Evolutionary conservation across 768 basidiomycete species (phyloP).

Genomic region (Lentinula boryana): DNA sequence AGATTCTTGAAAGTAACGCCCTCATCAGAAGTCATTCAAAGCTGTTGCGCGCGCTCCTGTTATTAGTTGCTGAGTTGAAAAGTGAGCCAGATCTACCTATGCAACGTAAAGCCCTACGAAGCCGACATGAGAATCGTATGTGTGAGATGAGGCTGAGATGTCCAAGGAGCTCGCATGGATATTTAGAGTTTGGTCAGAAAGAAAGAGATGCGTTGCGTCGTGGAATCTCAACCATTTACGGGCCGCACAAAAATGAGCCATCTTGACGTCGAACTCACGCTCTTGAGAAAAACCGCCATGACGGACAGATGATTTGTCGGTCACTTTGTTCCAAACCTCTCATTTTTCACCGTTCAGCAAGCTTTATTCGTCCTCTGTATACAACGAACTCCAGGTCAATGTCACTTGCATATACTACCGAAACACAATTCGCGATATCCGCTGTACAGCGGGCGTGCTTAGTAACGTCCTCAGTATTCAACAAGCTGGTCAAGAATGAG

Average conservation of each 20-base stretch:
- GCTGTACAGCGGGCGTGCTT: conserved; percentile 85
- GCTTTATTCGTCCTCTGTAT: background rate
- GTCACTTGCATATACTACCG: conserved; percentile 51
- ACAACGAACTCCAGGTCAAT: conserved; percentile 21
- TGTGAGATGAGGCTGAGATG: no score
- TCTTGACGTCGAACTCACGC: background rate
- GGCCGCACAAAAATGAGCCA: background rate
- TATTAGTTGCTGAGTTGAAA: no score
- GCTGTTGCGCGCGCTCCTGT: no score
- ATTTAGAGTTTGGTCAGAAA: no score
- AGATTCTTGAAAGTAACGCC: no score
- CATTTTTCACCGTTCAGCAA: background rate
- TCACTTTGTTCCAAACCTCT: background rate
- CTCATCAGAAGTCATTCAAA: no score
- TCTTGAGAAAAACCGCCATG: background rate
- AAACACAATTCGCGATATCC: conserved; percentile 77
- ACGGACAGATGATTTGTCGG: background rate
- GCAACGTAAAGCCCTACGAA: no score
- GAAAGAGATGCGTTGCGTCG: no score
- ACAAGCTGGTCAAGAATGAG: conserved; percentile 77
- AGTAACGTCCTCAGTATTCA: conserved; percentile 82
- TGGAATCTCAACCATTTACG: no score
- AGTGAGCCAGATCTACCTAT: no score
- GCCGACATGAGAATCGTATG: no score
- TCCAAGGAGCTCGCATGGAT: no score